phyloP scores from a whole-genome alignment of 1,139 yeast species.

The Citeromyces hawaiiensis region DNA sequence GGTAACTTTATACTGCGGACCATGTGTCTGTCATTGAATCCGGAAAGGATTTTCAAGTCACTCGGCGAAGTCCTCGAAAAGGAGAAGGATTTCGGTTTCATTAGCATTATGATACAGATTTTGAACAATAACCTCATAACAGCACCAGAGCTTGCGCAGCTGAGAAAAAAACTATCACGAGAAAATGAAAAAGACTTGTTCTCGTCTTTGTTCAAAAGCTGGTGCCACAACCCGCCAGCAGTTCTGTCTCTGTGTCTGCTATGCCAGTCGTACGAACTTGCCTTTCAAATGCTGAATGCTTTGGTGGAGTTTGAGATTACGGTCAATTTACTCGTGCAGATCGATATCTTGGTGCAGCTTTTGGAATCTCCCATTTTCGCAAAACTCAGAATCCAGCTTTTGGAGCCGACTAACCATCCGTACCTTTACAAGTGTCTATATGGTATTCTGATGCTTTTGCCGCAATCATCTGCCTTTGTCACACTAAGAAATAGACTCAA shows the following conservation, averaged over 20 bases:
- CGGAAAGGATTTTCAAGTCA: conserved; percentile 74
- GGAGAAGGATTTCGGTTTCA: conserved; percentile 55
- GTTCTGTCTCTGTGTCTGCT: conserved; percentile 75
- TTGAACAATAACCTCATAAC: conserved; percentile 81
- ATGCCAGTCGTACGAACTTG: conserved; percentile 83
- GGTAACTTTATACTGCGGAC: conserved; percentile 82
- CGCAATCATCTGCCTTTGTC: conserved; percentile 89
- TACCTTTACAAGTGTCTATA: conserved; percentile 77
- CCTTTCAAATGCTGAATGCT: conserved; percentile 65
- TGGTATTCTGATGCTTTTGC: conserved; percentile 87
- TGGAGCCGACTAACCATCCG: conserved; percentile 80
- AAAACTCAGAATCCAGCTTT: conserved; percentile 68
- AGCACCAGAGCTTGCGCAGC: conserved; percentile 62
- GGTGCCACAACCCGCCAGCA: conserved; percentile 91
- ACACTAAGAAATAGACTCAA: conserved; percentile 67
- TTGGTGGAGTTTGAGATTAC: conserved; percentile 40
- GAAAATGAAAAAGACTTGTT: conserved; percentile 32
- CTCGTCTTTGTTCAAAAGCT: conserved; percentile 67
- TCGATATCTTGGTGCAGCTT: conserved; percentile 40
- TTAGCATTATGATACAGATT: conserved; percentile 74
- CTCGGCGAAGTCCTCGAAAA: conserved; percentile 65
- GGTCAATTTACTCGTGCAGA: conserved; percentile 35
- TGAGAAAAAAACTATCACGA: conserved; percentile 46
- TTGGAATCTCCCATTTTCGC: conserved; percentile 84
- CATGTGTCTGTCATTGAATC: conserved; percentile 66